These are phyloP conservation scores for Populus pruinosa DNA, from an alignment of 345 rosid species.

Conservation along the genomic window DNA sequence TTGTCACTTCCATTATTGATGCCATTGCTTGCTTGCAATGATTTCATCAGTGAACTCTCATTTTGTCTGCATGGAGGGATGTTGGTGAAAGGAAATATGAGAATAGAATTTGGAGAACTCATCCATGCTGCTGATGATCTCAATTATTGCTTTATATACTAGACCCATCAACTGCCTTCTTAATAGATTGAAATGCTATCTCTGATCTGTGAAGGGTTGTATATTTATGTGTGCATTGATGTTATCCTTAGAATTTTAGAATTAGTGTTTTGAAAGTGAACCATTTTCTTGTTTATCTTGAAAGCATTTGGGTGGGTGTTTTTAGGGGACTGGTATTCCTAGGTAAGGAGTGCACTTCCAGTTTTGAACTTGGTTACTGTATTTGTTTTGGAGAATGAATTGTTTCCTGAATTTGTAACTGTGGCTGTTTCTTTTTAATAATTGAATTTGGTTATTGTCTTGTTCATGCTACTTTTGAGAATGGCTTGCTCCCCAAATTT, in stretches of 20 bases:
- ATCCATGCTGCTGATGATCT: not conserved
- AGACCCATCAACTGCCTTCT: not conserved
- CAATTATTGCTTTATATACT: not conserved
- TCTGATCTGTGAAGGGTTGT: not conserved
- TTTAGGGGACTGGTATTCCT: not conserved
- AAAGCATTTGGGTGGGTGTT: not conserved
- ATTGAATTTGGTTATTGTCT: not conserved
- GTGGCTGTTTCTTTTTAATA: not conserved
- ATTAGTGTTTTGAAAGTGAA: not conserved
- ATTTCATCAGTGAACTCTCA: not conserved
- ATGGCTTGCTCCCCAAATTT: not conserved
- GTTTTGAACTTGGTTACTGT: not conserved
- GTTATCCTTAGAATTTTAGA: not conserved
- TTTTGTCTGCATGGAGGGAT: not conserved
- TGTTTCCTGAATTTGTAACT: not conserved
- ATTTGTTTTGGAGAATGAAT: not conserved
- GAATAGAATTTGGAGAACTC: not conserved
- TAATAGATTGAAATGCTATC: not conserved
- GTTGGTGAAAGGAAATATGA: not conserved
- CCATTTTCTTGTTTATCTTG: not conserved
- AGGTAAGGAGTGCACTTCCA: not conserved
- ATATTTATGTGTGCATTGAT: not conserved
- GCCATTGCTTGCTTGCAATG: not conserved
- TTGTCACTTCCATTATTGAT: not conserved
- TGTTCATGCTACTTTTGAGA: not conserved